Evolutionary conservation across 179 eudicot species (phyloP).

Genomic region (Vitellaria paradoxa): DNA sequence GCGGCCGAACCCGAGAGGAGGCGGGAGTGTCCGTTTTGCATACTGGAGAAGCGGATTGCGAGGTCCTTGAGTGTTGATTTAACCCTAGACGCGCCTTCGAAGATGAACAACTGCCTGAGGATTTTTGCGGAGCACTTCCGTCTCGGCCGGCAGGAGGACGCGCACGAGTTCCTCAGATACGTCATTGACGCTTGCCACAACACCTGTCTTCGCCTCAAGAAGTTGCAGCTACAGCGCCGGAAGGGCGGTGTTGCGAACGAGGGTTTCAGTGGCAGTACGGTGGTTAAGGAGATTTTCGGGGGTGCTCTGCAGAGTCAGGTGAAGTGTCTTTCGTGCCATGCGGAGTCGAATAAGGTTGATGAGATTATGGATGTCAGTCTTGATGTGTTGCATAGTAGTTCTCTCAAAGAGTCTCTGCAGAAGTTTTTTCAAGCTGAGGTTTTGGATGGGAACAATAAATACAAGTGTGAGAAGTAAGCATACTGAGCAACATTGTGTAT

Average conservation of each 20-base stretch:
- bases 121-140: slow-evolving; percentile 76
- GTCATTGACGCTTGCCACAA: slow-evolving; percentile 94
- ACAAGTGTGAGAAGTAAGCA: slow-evolving; percentile 83
- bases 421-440: slow-evolving; percentile 86
- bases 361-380: slow-evolving; percentile 98
- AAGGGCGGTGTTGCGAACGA: slow-evolving; percentile 43
- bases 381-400: slow-evolving; percentile 65
- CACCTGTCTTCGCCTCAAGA: slow-evolving; percentile 80
- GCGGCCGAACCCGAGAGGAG: slow-evolving; percentile 54
- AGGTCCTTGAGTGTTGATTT: slow-evolving; percentile 68
- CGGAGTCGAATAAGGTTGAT: slow-evolving; percentile 89
- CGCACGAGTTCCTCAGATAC: slow-evolving; percentile 93
- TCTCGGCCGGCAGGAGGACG: slow-evolving; percentile 89
- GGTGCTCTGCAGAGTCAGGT: slow-evolving; percentile 96
- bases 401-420: slow-evolving; percentile 77
- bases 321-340: slow-evolving; percentile 85
- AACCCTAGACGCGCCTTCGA: slow-evolving; percentile 64
- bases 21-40: slow-evolving; percentile 87
- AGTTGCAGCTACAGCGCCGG: slow-evolving; percentile 60
- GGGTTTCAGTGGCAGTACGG: slow-evolving; percentile 34
- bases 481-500: too few relatives aligned
- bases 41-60: slow-evolving; percentile 75
- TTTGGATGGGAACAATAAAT: slow-evolving; percentile 93
- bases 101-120: slow-evolving; percentile 60
- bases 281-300: slow-evolving; percentile 91